A percentile compares a stretch with the other conserved stretches of the same genome.
These are phyloP conservation scores for Saccharomycopsis microspora DNA, from an alignment of 805 yeast genomes.

Conservation along the genomic window DNA sequence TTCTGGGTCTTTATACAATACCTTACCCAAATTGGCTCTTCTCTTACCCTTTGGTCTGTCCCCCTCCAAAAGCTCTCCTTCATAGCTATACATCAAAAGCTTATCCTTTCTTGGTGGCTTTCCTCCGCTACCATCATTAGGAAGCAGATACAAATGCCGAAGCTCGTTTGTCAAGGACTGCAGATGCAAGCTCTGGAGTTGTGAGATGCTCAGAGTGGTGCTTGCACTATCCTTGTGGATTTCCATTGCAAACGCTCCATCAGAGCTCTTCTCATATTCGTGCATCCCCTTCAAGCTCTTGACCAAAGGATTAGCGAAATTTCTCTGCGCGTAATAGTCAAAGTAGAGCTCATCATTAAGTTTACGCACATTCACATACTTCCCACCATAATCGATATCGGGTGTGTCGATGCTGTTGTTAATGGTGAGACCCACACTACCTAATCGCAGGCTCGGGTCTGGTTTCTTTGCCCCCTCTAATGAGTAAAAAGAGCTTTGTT, in stretches of 20 bases:
- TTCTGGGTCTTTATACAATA: conserved; percentile 9
- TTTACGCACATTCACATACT: conserved; percentile 9
- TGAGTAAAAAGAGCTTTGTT: neutral
- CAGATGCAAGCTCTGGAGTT: conserved; percentile 9
- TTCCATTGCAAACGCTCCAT: neutral
- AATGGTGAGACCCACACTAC: conserved; percentile 1
- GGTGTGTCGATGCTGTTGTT: neutral
- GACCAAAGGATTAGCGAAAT: conserved; percentile 13
- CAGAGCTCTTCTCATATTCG: conserved; percentile 1
- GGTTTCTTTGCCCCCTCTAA: neutral
- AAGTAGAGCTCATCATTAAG: conserved; percentile 14
- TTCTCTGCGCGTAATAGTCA: conserved; percentile 12
- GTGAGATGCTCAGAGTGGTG: conserved; percentile 2
- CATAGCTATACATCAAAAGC: conserved; percentile 12
- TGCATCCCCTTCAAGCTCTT: conserved; percentile 8
- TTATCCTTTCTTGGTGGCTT: conserved; percentile 6
- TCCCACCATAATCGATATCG: neutral
- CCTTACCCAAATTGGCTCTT: conserved; percentile 7
- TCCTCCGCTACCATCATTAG: neutral
- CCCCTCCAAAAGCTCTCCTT: conserved; percentile 6
- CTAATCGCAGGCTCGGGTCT: neutral
- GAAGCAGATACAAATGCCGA: conserved; percentile 8
- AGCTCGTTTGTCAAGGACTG: conserved; percentile 12
- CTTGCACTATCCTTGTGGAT: neutral
- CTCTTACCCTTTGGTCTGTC: neutral